A percentile compares a stretch with the other conserved stretches of the same genome.
Conservation (phyloP, 2,329 filamentous ascomycete species). For the Microcyclospora pomicola region DNA sequence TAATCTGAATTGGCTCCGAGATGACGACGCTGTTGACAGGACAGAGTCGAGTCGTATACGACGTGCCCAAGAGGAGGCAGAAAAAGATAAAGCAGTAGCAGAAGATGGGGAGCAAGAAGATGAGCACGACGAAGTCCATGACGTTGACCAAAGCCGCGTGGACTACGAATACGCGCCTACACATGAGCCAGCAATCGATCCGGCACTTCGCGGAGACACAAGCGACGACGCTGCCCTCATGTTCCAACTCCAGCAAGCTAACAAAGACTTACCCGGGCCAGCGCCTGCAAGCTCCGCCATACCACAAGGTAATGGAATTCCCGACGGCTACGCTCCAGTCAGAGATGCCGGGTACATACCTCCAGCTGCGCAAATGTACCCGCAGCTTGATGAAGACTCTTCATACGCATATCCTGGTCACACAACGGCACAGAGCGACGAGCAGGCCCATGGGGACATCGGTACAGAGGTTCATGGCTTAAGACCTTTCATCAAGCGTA, state of each 20-base stretch:
- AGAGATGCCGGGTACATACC: constrained; percentile 14
- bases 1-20: constrained; percentile 70
- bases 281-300: constrained; percentile 7
- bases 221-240: constrained; percentile 9
- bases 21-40: constrained; percentile 28
- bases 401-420: constrained; percentile 17
- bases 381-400: constrained; percentile 11
- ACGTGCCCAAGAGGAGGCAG: constrained; percentile 39
- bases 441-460: constrained; percentile 14
- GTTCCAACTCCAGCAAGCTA: constrained; percentile 13
- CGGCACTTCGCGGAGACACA: constrained; percentile 15
- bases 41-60: constrained; percentile 25
- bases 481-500: constrained; percentile 17
- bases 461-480: constrained; percentile 14
- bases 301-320: constrained; percentile 4
- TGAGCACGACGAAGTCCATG: background rate
- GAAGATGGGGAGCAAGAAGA: background rate
- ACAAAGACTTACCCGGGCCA: constrained; percentile 13
- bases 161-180: background rate
- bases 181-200: constrained; percentile 16
- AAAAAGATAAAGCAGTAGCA: constrained; percentile 24
- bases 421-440: constrained; percentile 18
- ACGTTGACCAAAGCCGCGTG: background rate
- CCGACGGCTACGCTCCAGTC: constrained; percentile 21
- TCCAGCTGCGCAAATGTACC: constrained; percentile 19